Evolutionary conservation across 257 asterid species (phyloP).

Genomic region (Osmanthus fragrans): DNA sequence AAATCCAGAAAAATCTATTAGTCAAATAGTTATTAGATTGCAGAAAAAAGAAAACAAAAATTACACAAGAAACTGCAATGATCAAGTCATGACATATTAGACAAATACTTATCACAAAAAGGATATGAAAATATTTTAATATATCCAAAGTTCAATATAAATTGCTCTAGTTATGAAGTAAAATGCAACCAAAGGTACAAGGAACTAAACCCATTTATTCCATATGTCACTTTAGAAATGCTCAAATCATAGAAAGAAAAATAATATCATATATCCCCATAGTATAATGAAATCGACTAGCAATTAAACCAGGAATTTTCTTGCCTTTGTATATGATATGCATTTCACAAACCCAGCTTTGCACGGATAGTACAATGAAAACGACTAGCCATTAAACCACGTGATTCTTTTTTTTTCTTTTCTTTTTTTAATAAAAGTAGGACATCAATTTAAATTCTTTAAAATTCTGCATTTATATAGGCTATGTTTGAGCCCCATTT

Average conservation of each 20-base stretch:
- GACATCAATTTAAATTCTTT: no score
- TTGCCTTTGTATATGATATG: background rate
- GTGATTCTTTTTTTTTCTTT: no score
- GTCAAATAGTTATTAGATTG: conserved; percentile 22
- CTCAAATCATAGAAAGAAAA: background rate
- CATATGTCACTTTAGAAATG: background rate
- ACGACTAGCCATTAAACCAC: no score
- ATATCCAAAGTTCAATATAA: background rate
- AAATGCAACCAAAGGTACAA: background rate
- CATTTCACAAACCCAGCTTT: background rate
- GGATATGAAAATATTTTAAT: background rate
- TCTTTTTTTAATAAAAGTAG: no score
- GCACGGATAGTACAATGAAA: background rate
- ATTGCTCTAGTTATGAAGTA: background rate
- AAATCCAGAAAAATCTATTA: conserved; percentile 15
- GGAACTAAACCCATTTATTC: background rate
- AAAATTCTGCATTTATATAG: no score
- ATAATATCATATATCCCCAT: background rate
- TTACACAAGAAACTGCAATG: background rate
- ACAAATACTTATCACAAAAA: background rate
- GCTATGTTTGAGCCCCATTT: no score
- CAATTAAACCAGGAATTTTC: background rate
- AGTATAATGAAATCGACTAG: background rate
- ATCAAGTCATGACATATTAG: background rate
- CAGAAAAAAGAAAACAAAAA: conserved; percentile 1